phyloP scores from a whole-genome alignment of 345 rosid species.

The Nephelium lappaceum region DNA sequence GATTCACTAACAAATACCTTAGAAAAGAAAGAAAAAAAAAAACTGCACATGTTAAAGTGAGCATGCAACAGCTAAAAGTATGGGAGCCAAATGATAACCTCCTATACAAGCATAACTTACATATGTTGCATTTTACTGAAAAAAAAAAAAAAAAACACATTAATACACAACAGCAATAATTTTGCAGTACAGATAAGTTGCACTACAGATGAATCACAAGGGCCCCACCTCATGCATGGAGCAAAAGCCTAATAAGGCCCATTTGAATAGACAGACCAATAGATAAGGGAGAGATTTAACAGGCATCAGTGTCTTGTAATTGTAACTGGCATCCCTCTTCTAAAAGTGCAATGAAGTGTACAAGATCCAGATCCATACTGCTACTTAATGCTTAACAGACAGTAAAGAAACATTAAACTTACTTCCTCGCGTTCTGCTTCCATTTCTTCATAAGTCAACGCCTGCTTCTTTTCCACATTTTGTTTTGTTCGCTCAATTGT shows the following conservation, averaged over 20 bases:
- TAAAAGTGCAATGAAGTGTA: neutral
- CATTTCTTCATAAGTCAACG: constrained; percentile 93
- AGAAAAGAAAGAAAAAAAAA: neutral
- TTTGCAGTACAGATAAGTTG: neutral
- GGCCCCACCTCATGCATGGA: neutral
- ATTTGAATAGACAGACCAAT: neutral
- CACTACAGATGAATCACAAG: neutral
- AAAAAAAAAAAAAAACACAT: neutral
- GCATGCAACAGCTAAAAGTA: neutral
- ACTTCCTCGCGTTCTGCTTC: constrained; percentile 95
- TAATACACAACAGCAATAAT: neutral
- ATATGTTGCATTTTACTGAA: neutral
- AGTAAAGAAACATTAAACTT: constrained; percentile 17
- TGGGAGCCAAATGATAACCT: neutral
- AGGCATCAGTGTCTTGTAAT: neutral
- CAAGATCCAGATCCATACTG: neutral
- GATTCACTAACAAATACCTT: neutral
- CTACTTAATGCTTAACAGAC: neutral
- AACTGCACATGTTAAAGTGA: neutral
- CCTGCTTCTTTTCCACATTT: constrained; percentile 93
- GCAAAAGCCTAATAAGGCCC: neutral
- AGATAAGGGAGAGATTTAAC: neutral
- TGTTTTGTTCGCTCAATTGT: constrained; percentile 72
- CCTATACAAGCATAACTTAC: neutral
- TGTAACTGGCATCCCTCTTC: neutral